These are phyloP conservation scores for Seiridium unicorne DNA, from an alignment of 2,329 filamentous ascomycete species.

Conservation along the genomic window DNA sequence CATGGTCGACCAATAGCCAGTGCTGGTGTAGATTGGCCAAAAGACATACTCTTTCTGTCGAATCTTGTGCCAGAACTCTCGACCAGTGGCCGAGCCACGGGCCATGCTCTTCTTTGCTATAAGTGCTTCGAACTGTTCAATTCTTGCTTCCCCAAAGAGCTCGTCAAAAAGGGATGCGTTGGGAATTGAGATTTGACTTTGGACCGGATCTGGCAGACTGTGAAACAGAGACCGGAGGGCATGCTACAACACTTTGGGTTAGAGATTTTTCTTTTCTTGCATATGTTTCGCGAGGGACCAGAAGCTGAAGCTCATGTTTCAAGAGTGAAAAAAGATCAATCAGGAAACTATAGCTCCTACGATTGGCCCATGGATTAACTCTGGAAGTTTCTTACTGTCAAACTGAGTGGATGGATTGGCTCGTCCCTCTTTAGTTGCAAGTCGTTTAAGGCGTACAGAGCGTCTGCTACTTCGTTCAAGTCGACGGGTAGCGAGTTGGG, in stretches of 20 bases:
- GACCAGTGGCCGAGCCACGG: not conserved
- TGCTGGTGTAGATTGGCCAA: not conserved
- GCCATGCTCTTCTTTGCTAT: not conserved
- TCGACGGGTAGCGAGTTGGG: not conserved
- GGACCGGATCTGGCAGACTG: not conserved
- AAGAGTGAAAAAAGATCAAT: too few species aligned
- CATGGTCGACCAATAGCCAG: not conserved
- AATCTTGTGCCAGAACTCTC: not conserved
- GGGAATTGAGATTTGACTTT: not conserved
- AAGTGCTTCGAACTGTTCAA: not conserved
- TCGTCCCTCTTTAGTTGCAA: not conserved
- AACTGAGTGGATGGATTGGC: not conserved
- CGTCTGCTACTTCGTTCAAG: not conserved
- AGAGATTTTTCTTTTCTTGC: too few species aligned
- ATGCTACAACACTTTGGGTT: not conserved
- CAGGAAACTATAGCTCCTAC: too few species aligned
- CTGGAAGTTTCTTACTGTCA: not conserved
- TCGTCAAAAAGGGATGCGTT: not conserved
- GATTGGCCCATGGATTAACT: too few species aligned
- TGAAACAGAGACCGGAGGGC: not conserved
- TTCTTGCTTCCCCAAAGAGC: not conserved
- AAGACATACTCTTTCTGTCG: slow-evolving; percentile 1
- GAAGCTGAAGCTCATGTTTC: too few species aligned
- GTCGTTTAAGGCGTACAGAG: not conserved
- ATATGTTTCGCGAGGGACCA: too few species aligned